Conservation (phyloP, 768 basidiomycete species). For the Crepidotus variabilis region DNA sequence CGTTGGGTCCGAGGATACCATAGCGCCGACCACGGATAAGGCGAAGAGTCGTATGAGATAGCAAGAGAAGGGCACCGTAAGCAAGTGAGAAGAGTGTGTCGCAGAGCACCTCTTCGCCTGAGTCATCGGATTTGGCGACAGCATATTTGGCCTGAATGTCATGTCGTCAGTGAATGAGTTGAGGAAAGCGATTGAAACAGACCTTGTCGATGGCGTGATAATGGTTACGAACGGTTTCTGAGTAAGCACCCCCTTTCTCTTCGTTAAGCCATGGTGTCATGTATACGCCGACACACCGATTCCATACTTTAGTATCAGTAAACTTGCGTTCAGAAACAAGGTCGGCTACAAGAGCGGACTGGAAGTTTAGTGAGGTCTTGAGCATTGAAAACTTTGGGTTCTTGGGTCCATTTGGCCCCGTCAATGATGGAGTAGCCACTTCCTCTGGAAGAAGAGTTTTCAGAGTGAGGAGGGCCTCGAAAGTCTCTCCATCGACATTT, state of each 20-base stretch:
- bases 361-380: constrained; percentile 61
- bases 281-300: constrained; percentile 69
- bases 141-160: constrained; percentile 54
- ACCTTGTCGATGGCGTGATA: constrained; percentile 78
- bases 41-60: constrained; percentile 90
- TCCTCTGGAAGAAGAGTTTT: constrained; percentile 56
- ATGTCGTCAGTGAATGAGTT: constrained; percentile 3
- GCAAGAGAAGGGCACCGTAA: constrained; percentile 89
- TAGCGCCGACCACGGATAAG: constrained; percentile 90
- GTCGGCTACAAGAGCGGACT: constrained; percentile 73
- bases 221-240: constrained; percentile 63
- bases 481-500: constrained; percentile 62
- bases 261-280: constrained; percentile 66
- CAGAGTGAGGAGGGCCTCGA: constrained; percentile 51
- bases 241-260: constrained; percentile 46
- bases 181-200: constrained; percentile 13
- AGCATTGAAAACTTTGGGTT: constrained; percentile 55
- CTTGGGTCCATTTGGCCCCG: constrained; percentile 47
- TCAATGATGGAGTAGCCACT: constrained; percentile 36
- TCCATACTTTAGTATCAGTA: constrained; percentile 53
- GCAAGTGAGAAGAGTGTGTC: constrained; percentile 95
- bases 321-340: constrained; percentile 62
- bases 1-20: constrained; percentile 95
- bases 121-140: constrained; percentile 32
- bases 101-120: constrained; percentile 81